Evolutionary conservation across 2,329 filamentous ascomycete genomes (phyloP).

Genomic region (Fusarium coffeatum): DNA sequence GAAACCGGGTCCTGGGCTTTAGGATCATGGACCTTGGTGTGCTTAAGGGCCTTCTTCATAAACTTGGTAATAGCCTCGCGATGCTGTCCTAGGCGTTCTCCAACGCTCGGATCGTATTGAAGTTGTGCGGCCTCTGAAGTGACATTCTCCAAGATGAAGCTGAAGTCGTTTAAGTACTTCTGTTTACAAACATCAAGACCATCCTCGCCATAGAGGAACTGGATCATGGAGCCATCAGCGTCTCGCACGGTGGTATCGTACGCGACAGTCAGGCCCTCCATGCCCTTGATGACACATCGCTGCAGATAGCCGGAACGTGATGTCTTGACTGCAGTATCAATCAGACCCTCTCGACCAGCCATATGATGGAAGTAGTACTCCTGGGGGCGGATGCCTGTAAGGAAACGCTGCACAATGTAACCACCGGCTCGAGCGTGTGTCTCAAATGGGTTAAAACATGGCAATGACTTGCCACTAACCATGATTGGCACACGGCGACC

Average conservation of each 20-base stretch:
- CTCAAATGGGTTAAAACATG: slow-evolving; percentile 93
- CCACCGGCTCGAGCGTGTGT: slow-evolving; percentile 90
- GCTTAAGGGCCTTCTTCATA: slow-evolving; percentile 85
- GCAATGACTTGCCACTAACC: slow-evolving; percentile 96
- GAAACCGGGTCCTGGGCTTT: slow-evolving; percentile 81
- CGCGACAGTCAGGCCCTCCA: slow-evolving; percentile 92
- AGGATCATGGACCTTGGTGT: slow-evolving; percentile 66
- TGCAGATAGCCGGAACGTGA: slow-evolving; percentile 97
- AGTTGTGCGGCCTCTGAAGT: slow-evolving; percentile 82
- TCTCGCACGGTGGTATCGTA: slow-evolving; percentile 97
- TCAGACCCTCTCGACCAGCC: slow-evolving; percentile 97
- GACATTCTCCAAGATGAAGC: slow-evolving; percentile 89
- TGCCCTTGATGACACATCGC: slow-evolving; percentile 96
- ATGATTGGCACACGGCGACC: slow-evolving; percentile 94
- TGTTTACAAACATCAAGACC: slow-evolving; percentile 95
- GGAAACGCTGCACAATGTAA: slow-evolving; percentile 94
- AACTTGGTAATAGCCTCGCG: slow-evolving; percentile 75
- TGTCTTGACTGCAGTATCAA: slow-evolving; percentile 98
- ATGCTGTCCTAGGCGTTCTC: slow-evolving; percentile 60
- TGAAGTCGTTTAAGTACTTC: slow-evolving; percentile 89
- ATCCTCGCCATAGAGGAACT: slow-evolving; percentile 97
- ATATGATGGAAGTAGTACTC: slow-evolving; percentile 99
- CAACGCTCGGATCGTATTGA: slow-evolving; percentile 68
- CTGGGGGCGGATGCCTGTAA: slow-evolving; percentile 96
- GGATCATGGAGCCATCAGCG: slow-evolving; percentile 90